Evolutionary conservation across 352 stramenopile genomes (phyloP), one percentile per base, ranked within the genome.

Genomic region (Halophytophthora batemanensis): DNA sequence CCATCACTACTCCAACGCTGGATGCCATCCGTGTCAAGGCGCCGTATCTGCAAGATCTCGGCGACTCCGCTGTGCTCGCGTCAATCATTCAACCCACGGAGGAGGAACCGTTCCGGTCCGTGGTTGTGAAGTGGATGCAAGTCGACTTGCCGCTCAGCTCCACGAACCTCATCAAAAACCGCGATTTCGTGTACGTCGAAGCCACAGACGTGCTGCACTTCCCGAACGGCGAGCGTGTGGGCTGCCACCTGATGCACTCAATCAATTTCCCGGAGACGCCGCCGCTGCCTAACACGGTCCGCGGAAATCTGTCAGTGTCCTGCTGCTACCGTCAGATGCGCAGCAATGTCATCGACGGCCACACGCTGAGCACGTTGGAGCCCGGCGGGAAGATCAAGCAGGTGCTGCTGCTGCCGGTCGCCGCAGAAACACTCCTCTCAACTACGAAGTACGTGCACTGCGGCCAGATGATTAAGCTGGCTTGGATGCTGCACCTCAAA

Each of bases 231-330:
- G 70, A 84, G 39, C 55, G 61, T 35, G 50, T 88, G 13, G 77
- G 74, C 10, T 88, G 70, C 55, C 70, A 88, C n/a, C 29, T 83
- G 1, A 45, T 85, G 42, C 73, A 87, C 66, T 80, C 68, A 34
- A 60, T 81, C 29, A 51, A 56, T 33, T 74, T 74, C 42, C 36
- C 61, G 6, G 47, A 68, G 36, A 74, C 65, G 2, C 60, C 59
- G 4, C 37, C 59, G 15, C 45, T 66, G 1, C 55, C 60, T 0
- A 56, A 56, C 29, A 59, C 62, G 19, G 45, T 72, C 12, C 69
- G 73, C 12, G 73, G 64, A 7, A 72, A 72, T 50, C 44, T 84
- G 17, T 80, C 73, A 14, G 62, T 74, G 39, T 78, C 70, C 41
- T 56, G 59, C 1, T 59, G 81, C 22, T 85, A 71, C 53, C 59